Percentiles rank a stretch among this genome's conserved stretches.
Conservation (phyloP, 495 filamentous ascomycete genomes). For the Penicillium flavigenum region DNA sequence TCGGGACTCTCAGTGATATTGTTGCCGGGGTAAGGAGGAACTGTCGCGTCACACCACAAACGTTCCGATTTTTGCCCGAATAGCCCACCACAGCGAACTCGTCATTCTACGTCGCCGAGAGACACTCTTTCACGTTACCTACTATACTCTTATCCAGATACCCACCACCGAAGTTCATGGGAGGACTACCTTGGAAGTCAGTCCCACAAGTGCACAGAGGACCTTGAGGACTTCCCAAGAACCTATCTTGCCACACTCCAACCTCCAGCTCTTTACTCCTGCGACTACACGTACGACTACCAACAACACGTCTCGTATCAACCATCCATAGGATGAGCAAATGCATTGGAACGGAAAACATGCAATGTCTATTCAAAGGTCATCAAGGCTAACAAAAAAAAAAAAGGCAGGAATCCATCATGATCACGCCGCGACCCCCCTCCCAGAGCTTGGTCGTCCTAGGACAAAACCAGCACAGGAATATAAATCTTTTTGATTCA, state of each 20-base stretch:
- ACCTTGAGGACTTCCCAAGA: slow-evolving; percentile 1
- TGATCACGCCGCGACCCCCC: slow-evolving; percentile 17
- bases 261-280: background rate
- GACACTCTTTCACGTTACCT: background rate
- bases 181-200: background rate
- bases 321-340: slow-evolving; percentile 15
- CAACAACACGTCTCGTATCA: background rate
- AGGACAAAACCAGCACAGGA: background rate
- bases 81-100: background rate
- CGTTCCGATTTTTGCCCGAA: background rate
- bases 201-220: background rate
- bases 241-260: background rate
- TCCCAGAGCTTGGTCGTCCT: slow-evolving; percentile 5
- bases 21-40: background rate
- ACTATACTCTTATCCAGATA: background rate
- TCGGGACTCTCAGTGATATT: background rate
- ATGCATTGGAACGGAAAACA: slow-evolving; percentile 28
- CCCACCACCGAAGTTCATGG: background rate
- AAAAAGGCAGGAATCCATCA: slow-evolving; percentile 19
- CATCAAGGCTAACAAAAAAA: slow-evolving; percentile 31
- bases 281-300: background rate
- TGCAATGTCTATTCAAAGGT: slow-evolving; percentile 32
- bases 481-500: slow-evolving; percentile 3
- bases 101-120: background rate
- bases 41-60: background rate